Percentiles rank a stretch among this genome's conserved stretches.
Conservation (phyloP, 2,329 filamentous ascomycete genomes). For the Epichloe baconii region DNA sequence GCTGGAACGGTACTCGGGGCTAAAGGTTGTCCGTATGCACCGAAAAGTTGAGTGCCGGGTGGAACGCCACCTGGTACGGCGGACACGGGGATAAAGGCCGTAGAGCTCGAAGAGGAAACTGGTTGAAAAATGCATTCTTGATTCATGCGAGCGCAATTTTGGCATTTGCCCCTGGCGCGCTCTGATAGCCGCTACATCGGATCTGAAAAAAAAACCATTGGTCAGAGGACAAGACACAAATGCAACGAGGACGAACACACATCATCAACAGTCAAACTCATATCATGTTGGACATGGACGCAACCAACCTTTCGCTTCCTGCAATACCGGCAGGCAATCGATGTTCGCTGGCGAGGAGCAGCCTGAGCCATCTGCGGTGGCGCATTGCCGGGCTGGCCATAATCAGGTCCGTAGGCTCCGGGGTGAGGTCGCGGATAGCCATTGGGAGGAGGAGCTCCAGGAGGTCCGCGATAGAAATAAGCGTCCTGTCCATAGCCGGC, state of each 20-base stretch:
- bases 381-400: conserved; percentile 20
- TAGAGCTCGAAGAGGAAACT: conserved; percentile 41
- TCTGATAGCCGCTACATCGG: conserved; percentile 47
- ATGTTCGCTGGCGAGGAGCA: conserved; percentile 44
- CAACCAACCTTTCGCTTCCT: conserved; percentile 43
- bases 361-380: conserved; percentile 31
- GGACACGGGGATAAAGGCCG: conserved; percentile 46
- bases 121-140: conserved; percentile 50
- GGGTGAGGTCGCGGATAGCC: conserved; percentile 15
- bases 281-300: conserved; percentile 3
- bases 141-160: conserved; percentile 48
- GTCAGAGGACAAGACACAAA: conserved; percentile 1
- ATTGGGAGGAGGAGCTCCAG: conserved; percentile 18
- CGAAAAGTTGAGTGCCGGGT: conserved; percentile 42
- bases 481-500: conserved; percentile 18
- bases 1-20: conserved; percentile 19
- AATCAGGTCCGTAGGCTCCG: conserved; percentile 22
- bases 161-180: conserved; percentile 46
- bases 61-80: conserved; percentile 45
- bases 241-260: too few species aligned
- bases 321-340: conserved; percentile 48
- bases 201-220: conserved; percentile 26
- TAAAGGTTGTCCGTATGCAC: conserved; percentile 44
- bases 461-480: conserved; percentile 21
- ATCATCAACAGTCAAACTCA: background rate